Conservation (phyloP, 2,329 filamentous ascomycete genomes). For the Peltaster fructicola region DNA sequence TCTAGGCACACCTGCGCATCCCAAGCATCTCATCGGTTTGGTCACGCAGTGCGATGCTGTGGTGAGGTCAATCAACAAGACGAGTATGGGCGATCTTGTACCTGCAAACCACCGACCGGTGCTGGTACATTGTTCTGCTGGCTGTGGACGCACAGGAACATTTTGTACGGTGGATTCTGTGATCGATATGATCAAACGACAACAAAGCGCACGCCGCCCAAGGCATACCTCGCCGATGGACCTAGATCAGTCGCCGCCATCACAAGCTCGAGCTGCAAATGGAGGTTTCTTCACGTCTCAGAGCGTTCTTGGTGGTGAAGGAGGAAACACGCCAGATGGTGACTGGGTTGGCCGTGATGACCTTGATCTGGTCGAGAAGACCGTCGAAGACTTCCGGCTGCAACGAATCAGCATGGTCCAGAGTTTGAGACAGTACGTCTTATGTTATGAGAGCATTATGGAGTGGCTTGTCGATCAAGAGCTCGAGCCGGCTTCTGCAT, state of each 20-base stretch:
- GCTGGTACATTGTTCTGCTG: conserved; percentile 87
- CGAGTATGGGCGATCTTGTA: conserved; percentile 41
- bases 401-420: conserved; percentile 96
- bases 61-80: conserved; percentile 29
- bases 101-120: conserved; percentile 44
- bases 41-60: conserved; percentile 80
- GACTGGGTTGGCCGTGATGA: conserved; percentile 53
- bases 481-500: conserved; percentile 3
- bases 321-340: conserved; percentile 18
- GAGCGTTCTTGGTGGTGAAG: conserved; percentile 8
- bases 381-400: conserved; percentile 75
- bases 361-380: conserved; percentile 65
- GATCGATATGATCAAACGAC: conserved; percentile 90
- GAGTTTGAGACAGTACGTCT: conserved; percentile 76
- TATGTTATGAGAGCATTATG: conserved; percentile 88
- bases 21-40: conserved; percentile 66
- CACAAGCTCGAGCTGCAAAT: conserved; percentile 1
- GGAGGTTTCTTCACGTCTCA: conserved; percentile 14
- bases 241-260: conserved; percentile 11
- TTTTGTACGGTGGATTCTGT: conserved; percentile 96
- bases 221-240: conserved; percentile 29
- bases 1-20: conserved; percentile 81
- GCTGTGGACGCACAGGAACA: conserved; percentile 85
- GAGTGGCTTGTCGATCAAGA: conserved; percentile 55
- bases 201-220: conserved; percentile 26